Base-by-base conservation (phyloP, 257 asterid genomes). In the Plantago major region DNA sequence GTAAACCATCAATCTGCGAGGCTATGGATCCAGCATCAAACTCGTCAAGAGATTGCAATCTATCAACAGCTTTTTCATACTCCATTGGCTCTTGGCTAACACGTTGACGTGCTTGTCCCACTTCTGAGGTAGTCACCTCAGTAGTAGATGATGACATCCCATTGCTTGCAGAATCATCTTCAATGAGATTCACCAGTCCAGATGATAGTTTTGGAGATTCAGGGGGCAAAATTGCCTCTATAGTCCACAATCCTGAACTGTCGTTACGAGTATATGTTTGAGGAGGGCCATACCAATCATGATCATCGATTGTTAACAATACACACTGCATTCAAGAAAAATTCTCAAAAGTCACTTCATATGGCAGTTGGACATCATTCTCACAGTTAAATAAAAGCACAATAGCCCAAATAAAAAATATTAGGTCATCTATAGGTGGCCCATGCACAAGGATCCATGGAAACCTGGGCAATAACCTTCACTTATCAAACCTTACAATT, bases 241-340 rank as follows among this genome's bases (percentile, higher is more conserved):
- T 67, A 18, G 71, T 74, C 99, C 99, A 93, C 58, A 93, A 68
- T 57, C 99, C 99, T 19, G 99, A 79, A 70, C 80, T 71, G 76
- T 87, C 99, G 72, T 89, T 74, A 48, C 97, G 99, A 42, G 89
- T 83, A 69, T 87, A 93, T 70, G 83, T 75, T 67, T 81, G 95
- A 65, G 99, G 96, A 56, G 88, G 84, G 47, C 97, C 97, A 81
- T 93, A 89, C 99, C 99, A 93, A 71, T 93, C 97, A 76, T 89
- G 97, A 61, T 96, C 94, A 62, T 89, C 97, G 65, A 93, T 69
- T 52, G 99, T 89, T 71, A 93, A 95, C 70, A 93, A 84, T 66
- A 90, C 99, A 73, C 97, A 93, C 99, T 93, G 96, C 81, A 81
- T 13, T 64, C 68, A 81, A 44, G 59, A 44, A n/a, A n/a, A n/a